Base-by-base conservation (phyloP, 2,329 filamentous ascomycete species). In the Claviceps purpurea region DNA sequence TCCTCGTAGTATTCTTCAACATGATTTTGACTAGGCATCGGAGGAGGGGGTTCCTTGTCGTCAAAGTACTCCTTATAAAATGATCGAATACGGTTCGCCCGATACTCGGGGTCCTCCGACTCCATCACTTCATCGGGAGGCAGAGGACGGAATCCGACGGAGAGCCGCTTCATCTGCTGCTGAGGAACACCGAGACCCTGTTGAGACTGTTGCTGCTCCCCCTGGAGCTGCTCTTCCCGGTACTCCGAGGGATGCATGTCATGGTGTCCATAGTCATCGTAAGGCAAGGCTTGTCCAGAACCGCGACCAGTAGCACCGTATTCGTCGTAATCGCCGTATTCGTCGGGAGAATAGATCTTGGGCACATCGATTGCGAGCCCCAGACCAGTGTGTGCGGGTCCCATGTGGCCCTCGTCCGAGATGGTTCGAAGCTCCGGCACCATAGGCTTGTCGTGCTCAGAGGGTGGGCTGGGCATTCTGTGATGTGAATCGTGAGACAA, bases 51-150 rank as follows among this genome's bases (percentile, higher is more conserved):
- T 43, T 68, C 67, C 64, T 82, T 87, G 43, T 96, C 91, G 58
- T 97, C 93, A 61, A 98, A 98, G 72, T 98, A 98, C 65, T 98
- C 93, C 73, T 96, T 96, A 74, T 98, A 98, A 73, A 98, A 98
- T 4, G 93, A 98, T 66, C 93, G 81, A 59, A 98, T 98, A 54
- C 93, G 84, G 73, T 96, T 97, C 57, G 93, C 93, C 61, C 93
- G 82, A 62, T 91, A 84, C 67, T 97, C 93, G 0, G 93, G 89
- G 64, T 96, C 91, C 64, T 97, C 93, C 3, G 84, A 80, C 44
- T 84, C 81, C 34, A 75, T 77, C 51, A 87, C 81, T 57, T 95
- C 87, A 62, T 90, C 84, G 39, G 89, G 88, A 5, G 93, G 93
- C 56, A 98, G 76, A 22, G 93, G 93, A 16, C 93, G 85, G 67